These are phyloP conservation scores for Panicum virgatum DNA, from an alignment of 202 grass and related monocot genomes.

Conservation along the genomic window DNA sequence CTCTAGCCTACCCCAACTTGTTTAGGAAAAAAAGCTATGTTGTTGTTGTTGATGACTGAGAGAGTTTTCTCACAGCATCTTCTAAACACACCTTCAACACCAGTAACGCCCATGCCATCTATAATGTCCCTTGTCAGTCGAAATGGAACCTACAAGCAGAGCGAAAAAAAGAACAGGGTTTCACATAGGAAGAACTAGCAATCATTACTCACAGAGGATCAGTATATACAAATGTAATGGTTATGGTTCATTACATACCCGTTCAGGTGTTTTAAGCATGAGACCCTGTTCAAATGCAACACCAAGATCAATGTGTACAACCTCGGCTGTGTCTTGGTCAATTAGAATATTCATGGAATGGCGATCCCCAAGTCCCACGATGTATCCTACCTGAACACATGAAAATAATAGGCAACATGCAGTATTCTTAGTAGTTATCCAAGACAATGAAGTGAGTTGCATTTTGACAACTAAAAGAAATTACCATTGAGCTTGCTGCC, in stretches of 20 bases:
- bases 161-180: neutral
- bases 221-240: neutral
- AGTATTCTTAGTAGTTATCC: slow-evolving; percentile 4
- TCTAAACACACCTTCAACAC: slow-evolving; percentile 93
- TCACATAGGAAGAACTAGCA: neutral
- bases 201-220: slow-evolving; percentile 6
- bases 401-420: slow-evolving; percentile 32
- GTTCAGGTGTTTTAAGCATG: slow-evolving; percentile 98
- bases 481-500: slow-evolving; percentile 88
- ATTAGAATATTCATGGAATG: slow-evolving; percentile 99
- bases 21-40: no score
- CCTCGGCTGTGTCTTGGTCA: slow-evolving; percentile 90
- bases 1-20: no score
- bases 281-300: slow-evolving; percentile 98
- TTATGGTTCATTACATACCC: slow-evolving; percentile 53
- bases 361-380: slow-evolving; percentile 94
- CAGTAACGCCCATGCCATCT: slow-evolving; percentile 96
- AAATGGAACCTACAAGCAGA: slow-evolving; percentile 76
- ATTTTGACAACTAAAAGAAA: slow-evolving; percentile 19
- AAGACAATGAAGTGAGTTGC: slow-evolving; percentile 23
- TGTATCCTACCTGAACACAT: slow-evolving; percentile 80
- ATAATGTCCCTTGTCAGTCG: slow-evolving; percentile 86
- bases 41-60: no score
- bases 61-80: slow-evolving; percentile 96
- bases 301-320: slow-evolving; percentile 97